Conservation (phyloP, 1,139 yeast genomes). For the Geotrichum bryndzae region DNA sequence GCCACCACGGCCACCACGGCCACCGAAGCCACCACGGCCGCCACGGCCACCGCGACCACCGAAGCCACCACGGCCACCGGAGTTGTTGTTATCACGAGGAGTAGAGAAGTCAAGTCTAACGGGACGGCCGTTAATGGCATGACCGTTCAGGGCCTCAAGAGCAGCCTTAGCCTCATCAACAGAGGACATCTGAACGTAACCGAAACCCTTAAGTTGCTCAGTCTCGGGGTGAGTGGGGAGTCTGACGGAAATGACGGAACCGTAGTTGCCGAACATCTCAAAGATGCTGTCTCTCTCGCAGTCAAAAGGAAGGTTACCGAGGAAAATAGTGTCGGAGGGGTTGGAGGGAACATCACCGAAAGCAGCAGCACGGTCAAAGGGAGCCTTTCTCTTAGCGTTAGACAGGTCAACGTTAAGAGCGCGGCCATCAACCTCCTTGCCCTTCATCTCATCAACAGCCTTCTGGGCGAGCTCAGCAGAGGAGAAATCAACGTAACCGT, state of each 20-base stretch:
- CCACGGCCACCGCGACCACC: slow-evolving; percentile 33
- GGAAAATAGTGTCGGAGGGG: slow-evolving; percentile 79
- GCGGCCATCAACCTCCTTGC: slow-evolving; percentile 94
- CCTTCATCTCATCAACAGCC: slow-evolving; percentile 84
- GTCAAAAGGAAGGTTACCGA: slow-evolving; percentile 92
- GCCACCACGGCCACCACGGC: neutral
- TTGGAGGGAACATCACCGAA: slow-evolving; percentile 26
- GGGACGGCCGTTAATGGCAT: slow-evolving; percentile 83
- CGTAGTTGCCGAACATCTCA: slow-evolving; percentile 67
- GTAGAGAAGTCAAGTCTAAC: slow-evolving; percentile 92
- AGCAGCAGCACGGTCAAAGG: slow-evolving; percentile 13
- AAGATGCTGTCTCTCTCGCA: slow-evolving; percentile 73
- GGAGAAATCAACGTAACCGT: slow-evolving; percentile 95
- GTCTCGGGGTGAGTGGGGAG: slow-evolving; percentile 98
- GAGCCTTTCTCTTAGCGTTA: slow-evolving; percentile 47
- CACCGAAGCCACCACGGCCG: slow-evolving; percentile 35
- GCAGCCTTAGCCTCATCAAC: slow-evolving; percentile 91
- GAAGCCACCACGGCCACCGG: slow-evolving; percentile 40
- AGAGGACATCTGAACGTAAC: slow-evolving; percentile 84
- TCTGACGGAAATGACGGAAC: slow-evolving; percentile 81
- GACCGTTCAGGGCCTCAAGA: slow-evolving; percentile 80
- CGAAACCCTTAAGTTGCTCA: slow-evolving; percentile 98
- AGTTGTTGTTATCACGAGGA: slow-evolving; percentile 59
- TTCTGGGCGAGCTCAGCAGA: slow-evolving; percentile 70
- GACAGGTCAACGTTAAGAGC: slow-evolving; percentile 91